A percentile compares a stretch with the other conserved stretches of the same genome.
These are phyloP conservation scores for Rutstroemia sp. DNA, from an alignment of 2,329 filamentous ascomycete species.

Conservation along the genomic window DNA sequence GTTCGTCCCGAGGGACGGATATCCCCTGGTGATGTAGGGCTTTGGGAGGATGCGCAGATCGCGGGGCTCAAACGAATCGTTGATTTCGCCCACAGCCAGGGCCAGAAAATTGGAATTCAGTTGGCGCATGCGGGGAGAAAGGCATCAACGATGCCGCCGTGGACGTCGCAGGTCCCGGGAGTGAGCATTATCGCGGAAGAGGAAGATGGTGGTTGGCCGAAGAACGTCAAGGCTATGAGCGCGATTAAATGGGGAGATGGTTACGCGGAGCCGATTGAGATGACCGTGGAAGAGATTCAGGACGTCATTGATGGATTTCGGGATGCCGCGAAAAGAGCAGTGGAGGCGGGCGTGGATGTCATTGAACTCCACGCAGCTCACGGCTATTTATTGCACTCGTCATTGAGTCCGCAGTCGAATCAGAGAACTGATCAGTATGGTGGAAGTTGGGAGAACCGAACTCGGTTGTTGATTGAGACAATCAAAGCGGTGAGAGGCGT, in stretches of 20 bases:
- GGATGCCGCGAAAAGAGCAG: constrained; percentile 48
- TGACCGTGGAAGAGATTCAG: constrained; percentile 63
- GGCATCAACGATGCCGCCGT: constrained; percentile 53
- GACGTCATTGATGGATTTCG: constrained; percentile 55
- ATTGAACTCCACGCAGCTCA: constrained; percentile 79
- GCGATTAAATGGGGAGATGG: constrained; percentile 51
- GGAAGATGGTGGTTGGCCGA: constrained; percentile 48
- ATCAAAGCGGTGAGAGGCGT: constrained; percentile 52
- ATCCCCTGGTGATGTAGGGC: constrained; percentile 67
- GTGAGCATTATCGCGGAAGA: constrained; percentile 43
- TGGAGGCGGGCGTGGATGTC: constrained; percentile 62
- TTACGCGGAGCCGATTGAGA: constrained; percentile 55
- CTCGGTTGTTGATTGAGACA: constrained; percentile 59
- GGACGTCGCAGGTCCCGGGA: constrained; percentile 39
- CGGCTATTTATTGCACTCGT: constrained; percentile 66
- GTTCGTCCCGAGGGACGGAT: constrained; percentile 74
- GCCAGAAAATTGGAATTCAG: constrained; percentile 71
- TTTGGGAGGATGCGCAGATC: constrained; percentile 83
- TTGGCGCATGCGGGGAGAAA: constrained; percentile 74
- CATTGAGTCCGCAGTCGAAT: constrained; percentile 65
- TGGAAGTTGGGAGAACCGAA: constrained; percentile 65
- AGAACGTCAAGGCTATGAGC: constrained; percentile 45
- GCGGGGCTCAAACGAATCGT: constrained; percentile 57
- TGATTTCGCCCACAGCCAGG: constrained; percentile 74
- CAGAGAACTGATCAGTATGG: constrained; percentile 62